Evolutionary conservation across 345 rosid genomes (phyloP), one percentile per base, ranked within the genome.

Genomic region (Eucalyptus cloeziana): DNA sequence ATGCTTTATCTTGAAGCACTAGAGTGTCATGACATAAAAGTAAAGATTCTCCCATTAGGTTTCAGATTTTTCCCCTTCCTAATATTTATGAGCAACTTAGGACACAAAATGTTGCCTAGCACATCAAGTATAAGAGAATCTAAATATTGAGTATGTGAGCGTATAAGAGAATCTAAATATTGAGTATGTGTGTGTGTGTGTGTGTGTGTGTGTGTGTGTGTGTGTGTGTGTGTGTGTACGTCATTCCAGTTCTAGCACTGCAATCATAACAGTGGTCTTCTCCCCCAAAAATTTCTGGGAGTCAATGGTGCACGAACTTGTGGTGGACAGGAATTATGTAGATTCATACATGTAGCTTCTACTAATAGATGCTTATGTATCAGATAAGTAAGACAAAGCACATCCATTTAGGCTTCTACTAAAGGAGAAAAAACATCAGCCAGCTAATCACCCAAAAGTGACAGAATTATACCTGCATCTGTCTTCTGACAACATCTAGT

Each of bases 401-500:
- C 88, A 86, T 86, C 49, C 62, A 51, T 86, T 24, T 51, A 86
- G 45, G 33, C 71, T 51, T 51, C 69, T 43, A 19, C 8, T 13
- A 43, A 80, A 88, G 89, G 40, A 47, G n/a, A 25, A 62, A 87
- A 16, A 44, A 40, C 49, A 7, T 45, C 43, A 69, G 52, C 44
- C 60, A 25, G 37, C 81, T n/a, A 88, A 69, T 27, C 49, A 49
- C 27, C 27, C n/a, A 24, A 33, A 62, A 37, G 21, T 33, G 12
- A 37, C 40, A 52, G 47, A 33, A n/a, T 24, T n/a, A 56, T 92
- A 98, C 99, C 99, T 97, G 99, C 99, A 98, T 98, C 93, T 98
- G 99, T 90, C 99, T 94, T 92, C 99, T 94, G 76, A 98, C 99
- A 90, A 98, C 99, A 94, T 98, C 98, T 90, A 98, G 90, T 19